Evolutionary conservation across 2,329 filamentous ascomycete genomes (phyloP), one percentile per base, ranked within the genome.

Genomic region (Zasmidium angulare): DNA sequence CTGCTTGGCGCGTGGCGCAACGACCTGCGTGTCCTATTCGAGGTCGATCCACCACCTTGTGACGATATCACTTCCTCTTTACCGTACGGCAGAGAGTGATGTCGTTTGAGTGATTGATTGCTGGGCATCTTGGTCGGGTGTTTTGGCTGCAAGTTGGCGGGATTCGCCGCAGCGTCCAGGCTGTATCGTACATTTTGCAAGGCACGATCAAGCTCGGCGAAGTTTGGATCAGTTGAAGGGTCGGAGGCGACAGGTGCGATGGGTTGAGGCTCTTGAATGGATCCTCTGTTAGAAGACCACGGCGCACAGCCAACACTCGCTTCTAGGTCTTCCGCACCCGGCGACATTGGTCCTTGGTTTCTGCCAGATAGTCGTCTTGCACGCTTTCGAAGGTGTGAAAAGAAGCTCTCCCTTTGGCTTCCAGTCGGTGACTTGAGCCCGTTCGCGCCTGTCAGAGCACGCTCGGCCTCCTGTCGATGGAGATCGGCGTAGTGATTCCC

Each of bases 301-400:
- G 93, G 92, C 17, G 88, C 89, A 74, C 92, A 96, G 48, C 93
- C 93, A 54, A 90, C 91, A 71, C 93, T 93, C n/a, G 92, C 89
- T 75, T 98, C 95, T 55, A 96, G 81, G 71, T 98, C 93, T 67
- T 97, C 93, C 56, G 88, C 87, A 47, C 84, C 86, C 9, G 91
- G 89, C 19, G 91, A 90, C 59, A 89, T 86, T 7, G 91, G 88
- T 14, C 87, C 88, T 72, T 93, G 90, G 71, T 96, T 92, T 58
- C 93, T 88, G 50, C 95, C 95, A 23, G 95, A 99, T 61, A 99
- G 88, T 66, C 95, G 85, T 67, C 95, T 86, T 24, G 96, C 95
- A 53, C 93, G 88, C 77, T 99, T 99, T 58, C 95, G 86, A 7
- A 99, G 83, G 73, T 99, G 95, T 0, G 95, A 98, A 78, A 99